Percentiles rank a stretch among this genome's conserved stretches.
These are phyloP conservation scores for Kluyveromyces starmeri DNA, from an alignment of 805 yeast genomes.

Conservation along the genomic window DNA sequence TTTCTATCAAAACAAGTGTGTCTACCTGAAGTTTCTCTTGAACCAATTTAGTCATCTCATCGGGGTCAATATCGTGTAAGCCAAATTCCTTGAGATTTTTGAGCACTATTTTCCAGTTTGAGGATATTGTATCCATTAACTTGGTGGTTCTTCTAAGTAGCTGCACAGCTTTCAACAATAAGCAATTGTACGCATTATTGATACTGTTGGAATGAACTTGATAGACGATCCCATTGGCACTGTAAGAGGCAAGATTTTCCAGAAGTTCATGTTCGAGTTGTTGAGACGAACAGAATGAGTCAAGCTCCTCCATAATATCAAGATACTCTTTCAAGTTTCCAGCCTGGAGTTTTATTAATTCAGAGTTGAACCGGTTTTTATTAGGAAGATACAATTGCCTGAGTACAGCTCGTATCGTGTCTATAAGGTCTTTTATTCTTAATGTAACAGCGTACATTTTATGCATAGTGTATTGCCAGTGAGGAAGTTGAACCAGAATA, in stretches of 20 bases:
- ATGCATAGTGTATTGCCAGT: constrained; percentile 37
- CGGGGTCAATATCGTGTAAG: constrained; percentile 10
- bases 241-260: constrained; percentile 8
- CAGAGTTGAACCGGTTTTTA: constrained; percentile 12
- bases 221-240: constrained; percentile 10
- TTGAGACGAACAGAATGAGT: constrained; percentile 10
- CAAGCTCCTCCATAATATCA: constrained; percentile 13
- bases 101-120: constrained; percentile 19
- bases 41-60: constrained; percentile 16
- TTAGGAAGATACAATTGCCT: constrained; percentile 25
- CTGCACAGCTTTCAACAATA: constrained; percentile 12
- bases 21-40: constrained; percentile 25
- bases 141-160: constrained; percentile 11
- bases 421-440: constrained; percentile 13
- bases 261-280: constrained; percentile 8
- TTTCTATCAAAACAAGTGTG: constrained; percentile 15
- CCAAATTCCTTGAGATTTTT: constrained; percentile 10
- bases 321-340: constrained; percentile 21
- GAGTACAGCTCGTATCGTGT: constrained; percentile 14
- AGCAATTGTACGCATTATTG: constrained; percentile 13
- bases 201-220: constrained; percentile 17
- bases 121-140: constrained; percentile 12
- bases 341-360: constrained; percentile 13
- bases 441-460: constrained; percentile 33
- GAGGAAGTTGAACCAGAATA: constrained; percentile 27